These are phyloP conservation scores for Thelonectria olida DNA, from an alignment of 2,329 filamentous ascomycete genomes.

Conservation along the genomic window DNA sequence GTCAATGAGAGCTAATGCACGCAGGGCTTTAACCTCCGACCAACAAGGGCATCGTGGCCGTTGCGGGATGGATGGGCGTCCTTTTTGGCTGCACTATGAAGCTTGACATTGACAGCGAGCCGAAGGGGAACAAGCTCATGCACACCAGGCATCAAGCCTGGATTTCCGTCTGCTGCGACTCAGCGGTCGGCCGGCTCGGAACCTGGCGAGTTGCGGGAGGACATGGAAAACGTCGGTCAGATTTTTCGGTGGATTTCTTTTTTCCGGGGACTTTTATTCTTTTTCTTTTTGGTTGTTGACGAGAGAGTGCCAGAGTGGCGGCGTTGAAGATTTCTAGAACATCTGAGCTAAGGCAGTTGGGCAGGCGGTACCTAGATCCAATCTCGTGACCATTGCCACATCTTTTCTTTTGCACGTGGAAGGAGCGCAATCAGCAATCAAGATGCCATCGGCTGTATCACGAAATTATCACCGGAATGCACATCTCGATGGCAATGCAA, in stretches of 20 bases:
- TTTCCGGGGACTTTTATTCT: not conserved
- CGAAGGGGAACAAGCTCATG: not conserved
- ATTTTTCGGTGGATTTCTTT: not conserved
- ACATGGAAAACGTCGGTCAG: conserved; percentile 3
- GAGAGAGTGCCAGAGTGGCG: not conserved
- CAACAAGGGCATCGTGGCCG: conserved; percentile 31
- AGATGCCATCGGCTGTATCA: not conserved
- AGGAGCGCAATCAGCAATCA: not conserved
- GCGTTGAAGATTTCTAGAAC: conserved; percentile 5
- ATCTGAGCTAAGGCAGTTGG: not conserved
- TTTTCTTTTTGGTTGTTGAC: not conserved
- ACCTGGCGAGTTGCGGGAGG: conserved; percentile 8
- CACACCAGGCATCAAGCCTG: conserved; percentile 1
- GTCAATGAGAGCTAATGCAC: conserved; percentile 33
- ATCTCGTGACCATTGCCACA: conserved; percentile 8
- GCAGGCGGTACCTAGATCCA: not conserved
- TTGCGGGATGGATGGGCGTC: conserved; percentile 24
- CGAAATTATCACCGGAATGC: conserved; percentile 3
- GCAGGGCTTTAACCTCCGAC: conserved; percentile 33
- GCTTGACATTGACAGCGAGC: conserved; percentile 5
- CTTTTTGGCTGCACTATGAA: conserved; percentile 13
- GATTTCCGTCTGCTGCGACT: not conserved
- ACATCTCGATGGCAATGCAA: conserved; percentile 26
- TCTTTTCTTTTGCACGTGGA: not conserved
- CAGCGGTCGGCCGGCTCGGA: conserved; percentile 1